Evolutionary conservation across 1,284 basidiomycete genomes (phyloP).

Genomic region (Tranzscheliella williamsii): DNA sequence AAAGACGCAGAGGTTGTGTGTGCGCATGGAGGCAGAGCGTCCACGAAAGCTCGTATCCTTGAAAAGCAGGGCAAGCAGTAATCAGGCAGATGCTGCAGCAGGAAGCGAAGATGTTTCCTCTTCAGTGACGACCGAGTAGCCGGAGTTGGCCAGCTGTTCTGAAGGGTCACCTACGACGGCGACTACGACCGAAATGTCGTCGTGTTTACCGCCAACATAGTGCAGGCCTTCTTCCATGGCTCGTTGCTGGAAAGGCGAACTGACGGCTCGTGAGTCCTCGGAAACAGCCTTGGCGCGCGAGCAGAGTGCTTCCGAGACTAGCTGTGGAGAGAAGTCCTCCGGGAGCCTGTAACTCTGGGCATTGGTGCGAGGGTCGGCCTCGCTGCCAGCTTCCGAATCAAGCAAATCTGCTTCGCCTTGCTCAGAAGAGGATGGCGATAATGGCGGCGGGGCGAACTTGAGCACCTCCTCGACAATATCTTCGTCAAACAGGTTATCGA

Average conservation of each 20-base stretch:
- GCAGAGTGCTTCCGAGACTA: constrained; percentile 65
- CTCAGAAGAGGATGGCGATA: not conserved
- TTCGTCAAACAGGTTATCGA: constrained; percentile 93
- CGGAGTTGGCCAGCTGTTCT: too few species aligned
- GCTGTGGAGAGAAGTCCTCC: constrained; percentile 63
- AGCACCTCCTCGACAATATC: constrained; percentile 87
- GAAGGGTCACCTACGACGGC: constrained; percentile 61
- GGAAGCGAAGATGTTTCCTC: too few species aligned
- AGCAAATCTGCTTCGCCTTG: not conserved
- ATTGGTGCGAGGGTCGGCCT: constrained; percentile 13
- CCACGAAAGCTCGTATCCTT: too few species aligned
- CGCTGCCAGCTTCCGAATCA: not conserved
- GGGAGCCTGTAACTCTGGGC: constrained; percentile 17
- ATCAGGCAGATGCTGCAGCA: too few species aligned
- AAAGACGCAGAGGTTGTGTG: too few species aligned
- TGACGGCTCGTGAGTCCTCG: constrained; percentile 64
- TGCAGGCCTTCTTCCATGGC: constrained; percentile 66
- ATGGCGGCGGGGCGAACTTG: constrained; percentile 65
- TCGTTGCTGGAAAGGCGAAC: constrained; percentile 66
- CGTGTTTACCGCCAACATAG: constrained; percentile 63
- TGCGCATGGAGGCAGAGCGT: too few species aligned
- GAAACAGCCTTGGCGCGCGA: constrained; percentile 64
- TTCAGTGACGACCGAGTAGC: too few species aligned
- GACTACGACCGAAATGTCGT: constrained; percentile 63
- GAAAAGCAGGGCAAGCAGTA: too few species aligned